phyloP scores from a whole-genome alignment of 495 filamentous ascomycete species.

The Xylaria flabelliformis region DNA sequence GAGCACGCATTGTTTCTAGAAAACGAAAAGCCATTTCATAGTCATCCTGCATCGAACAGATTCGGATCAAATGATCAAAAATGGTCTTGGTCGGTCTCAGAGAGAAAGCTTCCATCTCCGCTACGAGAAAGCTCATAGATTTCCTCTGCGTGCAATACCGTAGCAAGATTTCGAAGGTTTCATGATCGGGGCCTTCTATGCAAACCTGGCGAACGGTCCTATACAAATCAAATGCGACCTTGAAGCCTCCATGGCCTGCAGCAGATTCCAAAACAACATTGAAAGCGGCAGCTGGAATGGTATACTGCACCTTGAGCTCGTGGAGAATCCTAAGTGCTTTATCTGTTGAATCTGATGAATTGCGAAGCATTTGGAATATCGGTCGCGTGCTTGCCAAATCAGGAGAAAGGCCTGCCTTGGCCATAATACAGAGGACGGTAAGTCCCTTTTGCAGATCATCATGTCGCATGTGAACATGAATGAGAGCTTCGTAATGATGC shows the following conservation, averaged over 20 bases:
- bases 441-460: slow-evolving; percentile 63
- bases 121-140: slow-evolving; percentile 69
- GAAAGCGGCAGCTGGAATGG: slow-evolving; percentile 61
- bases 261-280: slow-evolving; percentile 68
- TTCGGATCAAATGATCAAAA: slow-evolving; percentile 72
- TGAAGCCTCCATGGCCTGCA: slow-evolving; percentile 49
- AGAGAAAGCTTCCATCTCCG: slow-evolving; percentile 73
- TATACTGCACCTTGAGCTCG: slow-evolving; percentile 51
- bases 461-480: slow-evolving; percentile 67
- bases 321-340: slow-evolving; percentile 62
- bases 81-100: slow-evolving; percentile 65
- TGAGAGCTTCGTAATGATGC: slow-evolving; percentile 78
- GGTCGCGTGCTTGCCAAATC: slow-evolving; percentile 61
- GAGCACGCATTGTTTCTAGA: slow-evolving; percentile 58
- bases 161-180: slow-evolving; percentile 72
- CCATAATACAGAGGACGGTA: slow-evolving; percentile 72
- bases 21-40: slow-evolving; percentile 66
- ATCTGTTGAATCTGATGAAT: slow-evolving; percentile 39
- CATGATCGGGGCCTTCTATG: slow-evolving; percentile 60
- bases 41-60: slow-evolving; percentile 61
- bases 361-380: slow-evolving; percentile 53
- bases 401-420: slow-evolving; percentile 59
- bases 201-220: slow-evolving; percentile 70
- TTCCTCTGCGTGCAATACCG: slow-evolving; percentile 64
- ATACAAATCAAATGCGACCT: slow-evolving; percentile 71